Percentiles rank a stretch among this genome's conserved stretches.
Conservation (phyloP, 1,139 yeast genomes). For the Yamadazyma sp. region DNA sequence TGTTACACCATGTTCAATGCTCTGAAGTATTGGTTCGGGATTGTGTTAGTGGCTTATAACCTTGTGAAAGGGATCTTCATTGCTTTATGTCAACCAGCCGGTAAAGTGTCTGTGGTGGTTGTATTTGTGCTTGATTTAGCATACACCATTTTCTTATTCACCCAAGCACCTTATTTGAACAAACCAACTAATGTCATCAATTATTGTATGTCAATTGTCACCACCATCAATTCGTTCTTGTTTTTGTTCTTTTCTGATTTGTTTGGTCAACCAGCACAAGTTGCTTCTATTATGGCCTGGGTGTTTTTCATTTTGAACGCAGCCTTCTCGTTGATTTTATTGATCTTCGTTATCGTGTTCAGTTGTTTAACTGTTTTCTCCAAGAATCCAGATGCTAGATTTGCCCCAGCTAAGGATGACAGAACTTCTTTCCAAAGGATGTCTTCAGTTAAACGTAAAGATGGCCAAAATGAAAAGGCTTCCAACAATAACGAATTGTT, state of each 20-base stretch:
- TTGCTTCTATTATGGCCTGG: constrained; percentile 78
- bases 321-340: constrained; percentile 65
- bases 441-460: constrained; percentile 35
- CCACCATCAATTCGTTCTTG: constrained; percentile 67
- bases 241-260: constrained; percentile 73
- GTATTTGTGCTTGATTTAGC: constrained; percentile 65
- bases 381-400: constrained; percentile 80
- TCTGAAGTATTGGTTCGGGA: constrained; percentile 72
- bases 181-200: constrained; percentile 69
- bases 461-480: constrained; percentile 11
- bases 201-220: constrained; percentile 63
- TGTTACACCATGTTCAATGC: constrained; percentile 84
- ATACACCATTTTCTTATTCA: constrained; percentile 58
- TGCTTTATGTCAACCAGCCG: constrained; percentile 67
- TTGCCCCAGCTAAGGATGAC: constrained; percentile 81
- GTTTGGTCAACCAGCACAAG: constrained; percentile 67
- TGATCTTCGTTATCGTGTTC: constrained; percentile 60
- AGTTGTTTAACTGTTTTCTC: constrained; percentile 57
- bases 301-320: constrained; percentile 77
- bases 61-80: constrained; percentile 63
- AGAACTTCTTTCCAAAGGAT: constrained; percentile 76
- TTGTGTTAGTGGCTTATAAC: constrained; percentile 53
- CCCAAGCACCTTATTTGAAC: constrained; percentile 66
- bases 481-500: constrained; percentile 49
- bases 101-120: constrained; percentile 67